Base-by-base conservation (phyloP, 495 filamentous ascomycete genomes). In the Extremus antarcticus region DNA sequence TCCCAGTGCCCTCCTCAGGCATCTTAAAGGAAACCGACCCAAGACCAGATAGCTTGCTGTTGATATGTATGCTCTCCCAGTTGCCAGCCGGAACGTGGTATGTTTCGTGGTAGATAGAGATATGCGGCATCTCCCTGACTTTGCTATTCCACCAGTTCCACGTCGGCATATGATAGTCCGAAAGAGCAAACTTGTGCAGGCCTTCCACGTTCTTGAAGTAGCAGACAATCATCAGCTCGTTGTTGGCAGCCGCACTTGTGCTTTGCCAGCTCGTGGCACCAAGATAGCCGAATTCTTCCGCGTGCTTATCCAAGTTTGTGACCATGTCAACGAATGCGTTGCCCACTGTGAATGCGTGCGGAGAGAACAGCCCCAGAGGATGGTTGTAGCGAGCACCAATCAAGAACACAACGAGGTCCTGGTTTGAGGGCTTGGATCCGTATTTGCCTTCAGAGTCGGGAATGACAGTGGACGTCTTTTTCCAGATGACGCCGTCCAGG, bases 101-200 rank as follows among this genome's bases (percentile, higher is more conserved):
- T 2, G 67, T 64, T 67, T 79, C 76, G 63, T 79, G 76, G 48
- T 64, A 71, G 59, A 78, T 75, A 13, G 61, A 55, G 16, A 79
- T 39, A 50, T 80, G 72, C 35, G 67, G 69, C 49, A 67, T 66
- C 11, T 64, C 38, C 56, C 70, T 70, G 8, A 49, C 61, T 7
- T 62, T 65, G 2, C 51, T 46, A 16, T 63, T 65, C 68, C 70
- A 79, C 72, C 71, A 78, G 15, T 70, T 64, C 76, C 76, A 75
- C 11, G 62, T 70, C 10, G 65, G 58, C n/a, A 65, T 65, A 59
- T 81, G 78, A 10, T 70, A 16, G 1, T 65, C 43, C 19, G 67
- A 69, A 50, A 77, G 72, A 32, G 78, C 78, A 58, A 78, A 81
- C 1, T 53, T 52, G 58, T 79, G 70, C 17, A 82, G 50, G 25